Base-by-base conservation (phyloP, 768 basidiomycete genomes). In the Trametes villosa region DNA sequence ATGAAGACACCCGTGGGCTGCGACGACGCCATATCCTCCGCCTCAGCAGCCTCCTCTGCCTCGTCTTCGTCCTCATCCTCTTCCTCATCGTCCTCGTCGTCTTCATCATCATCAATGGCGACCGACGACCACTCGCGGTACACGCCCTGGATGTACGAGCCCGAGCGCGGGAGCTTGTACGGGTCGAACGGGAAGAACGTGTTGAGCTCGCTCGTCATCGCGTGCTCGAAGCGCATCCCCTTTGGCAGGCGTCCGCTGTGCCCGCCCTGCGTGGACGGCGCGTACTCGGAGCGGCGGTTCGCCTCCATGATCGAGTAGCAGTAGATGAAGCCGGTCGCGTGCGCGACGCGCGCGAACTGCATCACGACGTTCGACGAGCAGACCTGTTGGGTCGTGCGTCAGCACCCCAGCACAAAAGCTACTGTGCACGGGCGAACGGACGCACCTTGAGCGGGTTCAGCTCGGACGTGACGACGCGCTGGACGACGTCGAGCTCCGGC, bases 121-220 rank as follows among this genome's bases (percentile, higher is more conserved):
- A 96, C 94, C 31, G 85, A 78, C 18, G 86, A 79, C 96, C 96
- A 99, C 61, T 96, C 92, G 45, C 95, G 81, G 69, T 98, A 99
- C 27, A 97, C 83, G 9, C 79, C 80, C 53, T 92, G 86, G 55
- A 99, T 90, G 68, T 87, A 97, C 22, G 75, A 72, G 30, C 83
- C 79, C 36, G 93, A 94, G 58, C 86, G 82, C 0, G 93, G 90
- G 5, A 99, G 85, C 60, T 88, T 91, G 78, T 94, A 98, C 2
- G 97, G 97, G 73, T 99, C 97, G 71, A 99, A 99, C 0, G 97
- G 97, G 79, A 99, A 99, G 79, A 98, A 98, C 12, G 88, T 86
- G 70, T 94, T 94, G 56, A 98, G 80, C 60, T 96, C 94, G 9
- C 83, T 78, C 51, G 83, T 83, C 60, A 79, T 67, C 48, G 75